These are phyloP conservation scores for Balakata baccata DNA, from an alignment of 345 rosid species.

Conservation along the genomic window DNA sequence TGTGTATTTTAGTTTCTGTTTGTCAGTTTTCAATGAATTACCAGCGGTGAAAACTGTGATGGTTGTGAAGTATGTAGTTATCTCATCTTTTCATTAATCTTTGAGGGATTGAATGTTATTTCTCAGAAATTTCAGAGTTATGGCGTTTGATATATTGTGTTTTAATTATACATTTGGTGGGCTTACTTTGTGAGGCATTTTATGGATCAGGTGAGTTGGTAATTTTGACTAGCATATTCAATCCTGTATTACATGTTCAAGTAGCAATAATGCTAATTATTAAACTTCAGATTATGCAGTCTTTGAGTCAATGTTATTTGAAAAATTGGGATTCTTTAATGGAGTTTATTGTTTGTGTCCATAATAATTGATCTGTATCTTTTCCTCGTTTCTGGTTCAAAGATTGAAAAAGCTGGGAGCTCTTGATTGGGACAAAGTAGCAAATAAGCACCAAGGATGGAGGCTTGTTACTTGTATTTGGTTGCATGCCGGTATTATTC, in stretches of 20 bases:
- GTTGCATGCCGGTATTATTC: constrained; percentile 33
- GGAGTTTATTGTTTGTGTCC: not conserved
- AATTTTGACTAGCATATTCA: not conserved
- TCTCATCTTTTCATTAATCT: not conserved
- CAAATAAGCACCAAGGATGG: constrained; percentile 28
- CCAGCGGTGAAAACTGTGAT: not conserved
- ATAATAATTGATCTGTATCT: not conserved
- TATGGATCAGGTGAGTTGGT: not conserved
- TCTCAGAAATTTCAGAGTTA: not conserved
- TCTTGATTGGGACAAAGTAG: constrained; percentile 19
- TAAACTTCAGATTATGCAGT: not conserved
- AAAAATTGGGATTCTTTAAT: not conserved
- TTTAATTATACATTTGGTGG: not conserved
- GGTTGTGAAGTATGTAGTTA: not conserved
- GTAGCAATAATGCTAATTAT: not conserved
- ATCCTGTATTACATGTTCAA: too few species aligned
- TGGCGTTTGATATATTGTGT: not conserved
- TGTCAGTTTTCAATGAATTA: not conserved
- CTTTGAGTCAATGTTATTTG: not conserved
- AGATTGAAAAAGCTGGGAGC: constrained; percentile 30
- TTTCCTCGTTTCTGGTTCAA: not conserved
- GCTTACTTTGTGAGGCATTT: not conserved
- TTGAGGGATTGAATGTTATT: not conserved
- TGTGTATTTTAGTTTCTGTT: not conserved
- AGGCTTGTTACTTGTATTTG: constrained; percentile 29